Evolutionary conservation across 805 yeast species (phyloP), one percentile per base, ranked within the genome.

Genomic region (Zygoascus ofunaensis): DNA sequence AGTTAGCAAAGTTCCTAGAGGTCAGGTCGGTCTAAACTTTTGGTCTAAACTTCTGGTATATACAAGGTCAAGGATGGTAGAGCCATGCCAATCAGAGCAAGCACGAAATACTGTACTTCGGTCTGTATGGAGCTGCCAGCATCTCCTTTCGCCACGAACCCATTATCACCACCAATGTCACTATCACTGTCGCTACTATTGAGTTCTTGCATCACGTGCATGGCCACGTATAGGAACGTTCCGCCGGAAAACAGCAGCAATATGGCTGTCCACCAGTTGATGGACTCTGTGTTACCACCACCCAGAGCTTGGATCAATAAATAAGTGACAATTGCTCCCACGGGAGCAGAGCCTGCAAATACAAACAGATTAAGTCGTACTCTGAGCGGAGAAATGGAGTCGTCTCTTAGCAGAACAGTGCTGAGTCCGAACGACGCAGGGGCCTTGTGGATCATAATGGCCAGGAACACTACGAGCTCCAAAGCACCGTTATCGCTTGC

Each of bases 351-450:
- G 3, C 69, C 48, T 1, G 87, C 65, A 55, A 83, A 83, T 2
- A 70, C 54, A 4, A 65, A 55, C 26, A 82, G 52, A 53, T 80
- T 82, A 21, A 70, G 58, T 41, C 68, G 51, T 19, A 76, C 64
- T 21, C 61, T 50, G 19, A 52, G 39, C 28, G 54, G 45, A 26
- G 65, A 39, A 2, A 70, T 46, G 4, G 5, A 17, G 3, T 69
- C 66, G 30, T 64, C 62, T 24, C 66, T 61, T 8, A 74, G 53
- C 24, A 83, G 64, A 14, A 81, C 66, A 1, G 84, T 70, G 3
- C 75, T 59, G 35, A 83, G 66, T 34, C 87, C 82, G 58, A 83
- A 79, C 4, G 86, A 71, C 0, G 90, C 80, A 0, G 92, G 92
- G 4, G 82, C 65, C 59, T 83, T 83, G 65, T 83, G 92, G 26